Evolutionary conservation across 306 rosid species (phyloP).

Genomic region (Castanopsis chinensis): DNA sequence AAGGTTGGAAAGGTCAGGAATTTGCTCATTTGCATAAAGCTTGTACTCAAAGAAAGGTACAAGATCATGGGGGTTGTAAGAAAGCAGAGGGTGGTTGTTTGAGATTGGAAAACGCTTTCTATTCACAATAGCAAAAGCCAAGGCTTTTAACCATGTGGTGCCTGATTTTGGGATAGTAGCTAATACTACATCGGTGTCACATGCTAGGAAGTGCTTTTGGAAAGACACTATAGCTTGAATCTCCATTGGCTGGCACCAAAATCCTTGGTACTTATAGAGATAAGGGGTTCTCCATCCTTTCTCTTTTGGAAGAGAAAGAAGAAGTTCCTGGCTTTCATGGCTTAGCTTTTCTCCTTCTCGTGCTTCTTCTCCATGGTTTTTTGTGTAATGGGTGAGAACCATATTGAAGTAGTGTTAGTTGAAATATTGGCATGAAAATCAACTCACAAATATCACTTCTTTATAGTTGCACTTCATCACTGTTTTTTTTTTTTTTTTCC

Average conservation of each 20-base stretch:
- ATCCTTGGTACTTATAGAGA: conserved; percentile 44
- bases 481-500: neutral
- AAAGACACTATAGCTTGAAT: conserved; percentile 41
- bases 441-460: neutral
- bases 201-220: conserved; percentile 55
- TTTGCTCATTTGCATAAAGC: conserved; percentile 25
- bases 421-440: neutral
- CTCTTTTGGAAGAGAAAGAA: conserved; percentile 49
- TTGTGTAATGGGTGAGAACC: neutral
- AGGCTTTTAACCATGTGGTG: conserved; percentile 67
- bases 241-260: conserved; percentile 47
- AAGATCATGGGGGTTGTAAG: conserved; percentile 55
- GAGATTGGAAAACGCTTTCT: conserved; percentile 14
- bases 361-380: conserved; percentile 6
- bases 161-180: conserved; percentile 60
- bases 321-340: conserved; percentile 33
- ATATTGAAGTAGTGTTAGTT: neutral
- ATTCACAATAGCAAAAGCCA: conserved; percentile 40
- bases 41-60: conserved; percentile 46
- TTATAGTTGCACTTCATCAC: neutral
- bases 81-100: conserved; percentile 42
- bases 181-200: conserved; percentile 37
- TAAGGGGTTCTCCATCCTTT: conserved; percentile 43
- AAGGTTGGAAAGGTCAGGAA: conserved; percentile 36
- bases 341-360: conserved; percentile 17